phyloP scores from a whole-genome alignment of 192 early-diverging fungal species.

The Podila verticillata region DNA sequence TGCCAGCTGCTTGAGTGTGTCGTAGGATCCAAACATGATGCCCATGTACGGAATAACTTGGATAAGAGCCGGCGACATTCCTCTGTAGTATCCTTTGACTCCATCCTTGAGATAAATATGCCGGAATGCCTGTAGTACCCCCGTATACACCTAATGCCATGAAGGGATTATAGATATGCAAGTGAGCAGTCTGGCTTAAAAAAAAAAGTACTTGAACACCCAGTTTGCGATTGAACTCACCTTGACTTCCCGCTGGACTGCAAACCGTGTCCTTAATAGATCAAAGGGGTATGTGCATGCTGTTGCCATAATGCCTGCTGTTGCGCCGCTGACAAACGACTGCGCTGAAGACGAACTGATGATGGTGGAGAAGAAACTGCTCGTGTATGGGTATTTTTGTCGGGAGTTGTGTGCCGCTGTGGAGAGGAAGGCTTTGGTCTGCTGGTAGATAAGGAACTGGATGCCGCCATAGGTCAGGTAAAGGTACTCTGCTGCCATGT shows the following conservation, averaged over 20 bases:
- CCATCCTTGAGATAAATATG: conserved; percentile 82
- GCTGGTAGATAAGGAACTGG: conserved; percentile 85
- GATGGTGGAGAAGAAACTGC: conserved; percentile 22
- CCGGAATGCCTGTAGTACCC: conserved; percentile 68
- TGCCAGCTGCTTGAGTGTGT: conserved; percentile 62
- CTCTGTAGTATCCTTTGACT: conserved; percentile 84
- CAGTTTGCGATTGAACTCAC: conserved; percentile 5
- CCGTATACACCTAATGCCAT: conserved; percentile 65
- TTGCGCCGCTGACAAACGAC: conserved; percentile 79
- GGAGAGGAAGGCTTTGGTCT: conserved; percentile 59
- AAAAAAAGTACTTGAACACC: no score
- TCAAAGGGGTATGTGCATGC: conserved; percentile 94
- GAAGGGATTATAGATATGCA: not conserved
- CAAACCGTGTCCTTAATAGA: conserved; percentile 93
- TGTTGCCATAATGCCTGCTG: conserved; percentile 85
- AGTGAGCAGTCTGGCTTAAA: no score
- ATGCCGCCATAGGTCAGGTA: conserved; percentile 90
- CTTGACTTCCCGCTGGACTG: conserved; percentile 75
- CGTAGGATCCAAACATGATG: conserved; percentile 86
- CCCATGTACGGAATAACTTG: conserved; percentile 98
- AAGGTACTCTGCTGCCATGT: conserved; percentile 91
- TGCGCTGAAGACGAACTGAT: conserved; percentile 34
- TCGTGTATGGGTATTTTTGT: conserved; percentile 11
- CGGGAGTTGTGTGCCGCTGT: conserved; percentile 11
- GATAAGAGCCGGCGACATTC: conserved; percentile 79